Percentiles rank a stretch among this genome's conserved stretches.
These are phyloP conservation scores for Neurospora sp. DNA, from an alignment of 2,329 filamentous ascomycete species.

Conservation along the genomic window DNA sequence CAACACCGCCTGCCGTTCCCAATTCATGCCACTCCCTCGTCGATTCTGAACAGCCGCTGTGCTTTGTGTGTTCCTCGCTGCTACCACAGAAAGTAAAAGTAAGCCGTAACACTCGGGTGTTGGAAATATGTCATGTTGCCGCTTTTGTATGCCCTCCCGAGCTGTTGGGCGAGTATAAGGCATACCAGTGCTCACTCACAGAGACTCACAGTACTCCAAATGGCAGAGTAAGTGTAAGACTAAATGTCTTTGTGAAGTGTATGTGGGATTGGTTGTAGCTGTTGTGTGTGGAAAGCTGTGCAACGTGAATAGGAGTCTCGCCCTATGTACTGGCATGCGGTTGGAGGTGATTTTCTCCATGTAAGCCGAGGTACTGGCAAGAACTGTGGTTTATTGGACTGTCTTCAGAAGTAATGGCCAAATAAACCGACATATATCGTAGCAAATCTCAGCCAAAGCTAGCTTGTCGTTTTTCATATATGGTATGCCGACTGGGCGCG, in stretches of 20 bases:
- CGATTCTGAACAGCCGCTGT: constrained; percentile 10
- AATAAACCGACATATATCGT: neutral
- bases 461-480: neutral
- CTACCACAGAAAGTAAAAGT: neutral
- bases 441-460: neutral
- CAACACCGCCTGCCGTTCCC: neutral
- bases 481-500: neutral
- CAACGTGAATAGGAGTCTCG: neutral
- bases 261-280: neutral
- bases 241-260: neutral
- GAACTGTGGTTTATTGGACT: neutral
- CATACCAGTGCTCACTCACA: neutral
- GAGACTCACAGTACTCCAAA: neutral
- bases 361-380: neutral
- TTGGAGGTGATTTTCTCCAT: neutral
- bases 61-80: constrained; percentile 5
- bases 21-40: constrained; percentile 5
- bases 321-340: neutral
- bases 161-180: neutral
- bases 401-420: neutral
- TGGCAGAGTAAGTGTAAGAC: neutral
- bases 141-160: neutral
- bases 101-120: neutral
- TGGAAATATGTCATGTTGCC: neutral
- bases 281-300: neutral